Evolutionary conservation across 768 basidiomycete genomes (phyloP).

Genomic region (Phanerodontia chrysosporium): DNA sequence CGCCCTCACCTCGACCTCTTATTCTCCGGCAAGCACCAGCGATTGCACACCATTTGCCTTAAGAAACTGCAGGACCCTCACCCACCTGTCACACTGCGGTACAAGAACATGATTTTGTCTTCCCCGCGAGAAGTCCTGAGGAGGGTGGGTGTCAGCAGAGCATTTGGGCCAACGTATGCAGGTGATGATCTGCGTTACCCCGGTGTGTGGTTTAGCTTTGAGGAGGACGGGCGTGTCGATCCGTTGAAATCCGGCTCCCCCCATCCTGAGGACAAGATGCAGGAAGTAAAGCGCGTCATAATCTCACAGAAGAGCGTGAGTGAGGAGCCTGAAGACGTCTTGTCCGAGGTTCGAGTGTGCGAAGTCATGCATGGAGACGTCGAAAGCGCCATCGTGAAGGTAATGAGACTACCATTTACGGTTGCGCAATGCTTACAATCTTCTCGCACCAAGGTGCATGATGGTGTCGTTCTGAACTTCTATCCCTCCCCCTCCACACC

Average conservation of each 20-base stretch:
- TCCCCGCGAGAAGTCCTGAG: constrained; percentile 57
- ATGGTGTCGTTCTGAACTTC: constrained; percentile 69
- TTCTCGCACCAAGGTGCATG: constrained; percentile 48
- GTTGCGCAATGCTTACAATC: neutral
- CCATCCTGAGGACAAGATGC: constrained; percentile 57
- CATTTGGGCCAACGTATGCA: constrained; percentile 82
- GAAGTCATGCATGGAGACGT: constrained; percentile 71
- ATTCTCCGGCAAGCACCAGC: constrained; percentile 75
- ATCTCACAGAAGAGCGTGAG: constrained; percentile 65
- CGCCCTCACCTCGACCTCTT: constrained; percentile 83
- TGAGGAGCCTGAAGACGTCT: constrained; percentile 54
- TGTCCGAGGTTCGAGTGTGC: constrained; percentile 68
- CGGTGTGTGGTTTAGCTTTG: constrained; percentile 80
- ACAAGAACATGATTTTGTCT: constrained; percentile 61
- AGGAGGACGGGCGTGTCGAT: constrained; percentile 59
- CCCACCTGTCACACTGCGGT: constrained; percentile 65
- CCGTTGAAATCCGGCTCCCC: constrained; percentile 25
- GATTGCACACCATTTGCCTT: constrained; percentile 74
- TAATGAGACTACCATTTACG: no score
- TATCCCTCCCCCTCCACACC: constrained; percentile 49
- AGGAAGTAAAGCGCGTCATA: constrained; percentile 74
- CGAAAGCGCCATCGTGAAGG: constrained; percentile 63
- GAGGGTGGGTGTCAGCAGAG: constrained; percentile 61
- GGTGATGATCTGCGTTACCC: constrained; percentile 77
- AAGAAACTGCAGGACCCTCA: constrained; percentile 62